Conservation (phyloP, 495 filamentous ascomycete genomes). For the Aspergillus sclerotioniger region DNA sequence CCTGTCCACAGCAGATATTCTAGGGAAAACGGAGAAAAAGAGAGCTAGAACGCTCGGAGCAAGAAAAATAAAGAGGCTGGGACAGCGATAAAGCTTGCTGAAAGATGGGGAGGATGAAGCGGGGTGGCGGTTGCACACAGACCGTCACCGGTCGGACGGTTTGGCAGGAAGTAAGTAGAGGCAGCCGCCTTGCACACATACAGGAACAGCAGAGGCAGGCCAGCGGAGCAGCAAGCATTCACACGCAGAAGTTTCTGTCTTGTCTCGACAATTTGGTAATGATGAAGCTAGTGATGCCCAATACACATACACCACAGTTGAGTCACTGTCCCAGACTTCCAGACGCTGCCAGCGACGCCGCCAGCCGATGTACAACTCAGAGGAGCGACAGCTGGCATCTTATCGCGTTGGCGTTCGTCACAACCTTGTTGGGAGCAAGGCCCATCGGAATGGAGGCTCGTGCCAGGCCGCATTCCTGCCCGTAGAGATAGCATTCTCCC, state of each 20-base stretch:
- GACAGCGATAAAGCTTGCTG: not conserved
- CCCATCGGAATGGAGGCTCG: not conserved
- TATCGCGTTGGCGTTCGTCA: not conserved
- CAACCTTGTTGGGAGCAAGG: not conserved
- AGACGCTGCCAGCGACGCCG: too few species aligned
- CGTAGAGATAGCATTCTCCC: too few species aligned
- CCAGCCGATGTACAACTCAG: not conserved
- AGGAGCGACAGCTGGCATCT: not conserved
- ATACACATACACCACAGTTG: not conserved
- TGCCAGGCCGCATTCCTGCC: not conserved
- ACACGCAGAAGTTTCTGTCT: too few species aligned
- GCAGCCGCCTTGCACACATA: too few species aligned
- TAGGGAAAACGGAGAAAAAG: constrained; percentile 10
- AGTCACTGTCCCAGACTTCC: not conserved
- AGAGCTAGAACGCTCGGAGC: not conserved
- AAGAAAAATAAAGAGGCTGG: constrained; percentile 1
- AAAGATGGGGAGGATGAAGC: not conserved
- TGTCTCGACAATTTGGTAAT: too few species aligned
- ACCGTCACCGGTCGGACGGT: not conserved
- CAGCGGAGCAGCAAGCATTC: too few species aligned
- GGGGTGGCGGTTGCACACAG: constrained; percentile 4
- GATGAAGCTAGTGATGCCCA: too few species aligned
- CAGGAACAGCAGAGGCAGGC: too few species aligned
- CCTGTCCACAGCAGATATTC: not conserved
- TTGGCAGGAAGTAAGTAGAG: too few species aligned